These are phyloP conservation scores for Sphagnum fallax DNA, from an alignment of 228 moss, liverwort and hornwort genomes.

Conservation along the genomic window DNA sequence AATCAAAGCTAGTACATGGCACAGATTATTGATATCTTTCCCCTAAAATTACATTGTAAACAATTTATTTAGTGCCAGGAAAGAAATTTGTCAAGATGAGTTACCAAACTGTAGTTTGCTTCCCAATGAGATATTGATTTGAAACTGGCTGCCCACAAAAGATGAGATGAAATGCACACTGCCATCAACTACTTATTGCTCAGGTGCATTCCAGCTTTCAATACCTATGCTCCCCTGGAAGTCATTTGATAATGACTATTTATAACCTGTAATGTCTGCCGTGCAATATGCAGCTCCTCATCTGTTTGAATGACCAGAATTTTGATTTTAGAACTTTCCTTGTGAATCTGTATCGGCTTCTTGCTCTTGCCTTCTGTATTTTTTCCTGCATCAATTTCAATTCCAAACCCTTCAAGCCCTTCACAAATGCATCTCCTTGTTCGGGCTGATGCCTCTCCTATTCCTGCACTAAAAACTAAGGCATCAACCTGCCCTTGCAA, in stretches of 20 bases:
- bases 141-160: too few relatives aligned
- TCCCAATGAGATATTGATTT: too few relatives aligned
- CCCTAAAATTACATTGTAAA: too few relatives aligned
- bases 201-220: too few relatives aligned
- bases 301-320: slow-evolving; percentile 82
- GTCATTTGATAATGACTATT: slow-evolving; percentile 32
- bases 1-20: too few relatives aligned
- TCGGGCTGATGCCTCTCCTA: slow-evolving; percentile 66
- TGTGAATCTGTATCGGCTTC: slow-evolving; percentile 63
- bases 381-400: slow-evolving; percentile 45
- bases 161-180: too few relatives aligned
- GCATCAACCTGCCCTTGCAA: slow-evolving; percentile 78
- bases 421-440: slow-evolving; percentile 66
- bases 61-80: too few relatives aligned
- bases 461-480: slow-evolving; percentile 82
- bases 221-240: background rate
- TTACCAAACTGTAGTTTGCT: too few relatives aligned
- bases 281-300: slow-evolving; percentile 88
- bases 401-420: slow-evolving; percentile 68
- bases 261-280: slow-evolving; percentile 79
- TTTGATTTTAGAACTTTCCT: slow-evolving; percentile 48
- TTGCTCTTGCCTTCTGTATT: slow-evolving; percentile 54
- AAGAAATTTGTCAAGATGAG: too few relatives aligned
- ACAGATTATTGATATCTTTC: too few relatives aligned
- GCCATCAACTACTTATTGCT: too few relatives aligned